Percentiles rank a stretch among this genome's conserved stretches.
phyloP scores from a whole-genome alignment of 2,329 filamentous ascomycete species.

The Uncinocarpus reesii region DNA sequence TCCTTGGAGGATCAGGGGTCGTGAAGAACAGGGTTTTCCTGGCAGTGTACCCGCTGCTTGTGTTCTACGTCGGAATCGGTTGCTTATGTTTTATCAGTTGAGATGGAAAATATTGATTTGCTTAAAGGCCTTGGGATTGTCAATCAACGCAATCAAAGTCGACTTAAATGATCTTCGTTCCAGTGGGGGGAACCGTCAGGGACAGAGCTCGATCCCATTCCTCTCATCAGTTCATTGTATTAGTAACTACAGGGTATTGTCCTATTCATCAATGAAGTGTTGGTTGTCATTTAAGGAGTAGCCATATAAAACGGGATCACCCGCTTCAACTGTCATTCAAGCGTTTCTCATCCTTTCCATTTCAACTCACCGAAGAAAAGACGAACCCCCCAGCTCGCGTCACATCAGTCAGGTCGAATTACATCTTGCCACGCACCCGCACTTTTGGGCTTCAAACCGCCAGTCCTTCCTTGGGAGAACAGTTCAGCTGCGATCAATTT shows the following conservation, averaged over 20 bases:
- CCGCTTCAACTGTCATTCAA: not conserved
- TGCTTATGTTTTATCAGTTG: constrained; percentile 97
- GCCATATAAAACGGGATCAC: not conserved
- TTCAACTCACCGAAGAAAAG: not conserved
- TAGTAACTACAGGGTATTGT: not conserved
- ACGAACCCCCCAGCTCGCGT: not conserved
- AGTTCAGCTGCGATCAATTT: not conserved
- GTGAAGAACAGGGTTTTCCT: constrained; percentile 89
- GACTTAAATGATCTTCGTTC: too few relatives aligned
- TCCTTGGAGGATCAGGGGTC: constrained; percentile 87
- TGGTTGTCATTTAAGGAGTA: not conserved
- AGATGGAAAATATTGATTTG: constrained; percentile 13
- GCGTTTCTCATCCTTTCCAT: not conserved
- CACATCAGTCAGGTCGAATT: constrained; percentile 5
- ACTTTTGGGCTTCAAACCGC: not conserved
- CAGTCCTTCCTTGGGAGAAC: not conserved
- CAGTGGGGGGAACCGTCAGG: not conserved
- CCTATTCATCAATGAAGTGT: not conserved
- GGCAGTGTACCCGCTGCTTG: constrained; percentile 86
- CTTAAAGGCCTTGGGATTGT: not conserved
- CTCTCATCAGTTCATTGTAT: not conserved
- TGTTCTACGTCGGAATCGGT: constrained; percentile 87
- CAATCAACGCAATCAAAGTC: not conserved
- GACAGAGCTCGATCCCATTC: not conserved
- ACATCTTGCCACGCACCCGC: constrained; percentile 7